Conservation (phyloP, 2,329 filamentous ascomycete genomes). For the Blastomyces parvus region DNA sequence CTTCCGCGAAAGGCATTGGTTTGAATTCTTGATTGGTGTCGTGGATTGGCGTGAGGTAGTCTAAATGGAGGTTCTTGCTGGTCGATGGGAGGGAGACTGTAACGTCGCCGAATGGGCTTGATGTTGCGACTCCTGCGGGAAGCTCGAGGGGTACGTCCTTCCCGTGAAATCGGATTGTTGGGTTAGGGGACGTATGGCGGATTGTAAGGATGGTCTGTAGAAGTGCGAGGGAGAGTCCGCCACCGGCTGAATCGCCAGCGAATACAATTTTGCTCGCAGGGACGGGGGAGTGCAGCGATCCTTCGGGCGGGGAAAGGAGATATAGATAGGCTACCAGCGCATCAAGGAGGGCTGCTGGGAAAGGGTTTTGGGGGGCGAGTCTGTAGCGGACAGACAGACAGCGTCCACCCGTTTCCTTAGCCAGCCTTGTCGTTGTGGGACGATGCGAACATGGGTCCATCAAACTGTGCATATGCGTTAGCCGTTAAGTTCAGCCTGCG, state of each 20-base stretch:
- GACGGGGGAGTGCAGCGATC: conserved; percentile 35
- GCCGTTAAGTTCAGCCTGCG: not conserved
- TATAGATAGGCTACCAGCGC: conserved; percentile 40
- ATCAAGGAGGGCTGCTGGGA: conserved; percentile 40
- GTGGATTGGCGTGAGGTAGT: conserved; percentile 31
- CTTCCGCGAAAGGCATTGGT: conserved; percentile 24
- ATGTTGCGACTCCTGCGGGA: conserved; percentile 32
- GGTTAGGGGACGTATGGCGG: conserved; percentile 21
- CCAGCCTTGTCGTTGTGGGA: conserved; percentile 28
- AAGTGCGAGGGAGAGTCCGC: conserved; percentile 33
- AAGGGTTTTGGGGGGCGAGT: conserved; percentile 40
- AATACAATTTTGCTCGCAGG: conserved; percentile 38
- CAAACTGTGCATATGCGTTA: conserved; percentile 22
- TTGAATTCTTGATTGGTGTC: conserved; percentile 19
- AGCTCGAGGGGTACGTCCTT: conserved; percentile 32
- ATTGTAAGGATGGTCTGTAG: conserved; percentile 37
- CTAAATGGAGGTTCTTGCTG: conserved; percentile 29
- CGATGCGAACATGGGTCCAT: conserved; percentile 39
- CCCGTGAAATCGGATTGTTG: conserved; percentile 33
- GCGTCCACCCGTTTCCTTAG: conserved; percentile 32
- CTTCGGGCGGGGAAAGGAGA: conserved; percentile 37
- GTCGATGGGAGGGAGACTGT: conserved; percentile 36
- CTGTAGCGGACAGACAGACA: conserved; percentile 39
- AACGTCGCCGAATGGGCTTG: conserved; percentile 37
- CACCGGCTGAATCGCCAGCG: conserved; percentile 40